Conservation (phyloP, 2,329 filamentous ascomycete genomes). For the Xylaria sp. region DNA sequence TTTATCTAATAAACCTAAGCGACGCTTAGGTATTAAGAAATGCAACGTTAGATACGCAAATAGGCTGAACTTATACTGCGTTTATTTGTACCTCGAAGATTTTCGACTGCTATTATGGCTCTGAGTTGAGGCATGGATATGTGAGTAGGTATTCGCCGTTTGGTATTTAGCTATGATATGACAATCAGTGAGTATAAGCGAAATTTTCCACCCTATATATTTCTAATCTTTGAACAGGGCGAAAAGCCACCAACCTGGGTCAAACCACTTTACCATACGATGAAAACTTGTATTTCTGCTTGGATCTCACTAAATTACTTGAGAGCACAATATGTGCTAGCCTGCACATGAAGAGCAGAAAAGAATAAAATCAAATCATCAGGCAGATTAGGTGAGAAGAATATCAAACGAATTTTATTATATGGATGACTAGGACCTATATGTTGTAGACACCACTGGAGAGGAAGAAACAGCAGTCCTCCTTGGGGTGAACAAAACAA, state of each 20-base stretch:
- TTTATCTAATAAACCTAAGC: conserved; percentile 1
- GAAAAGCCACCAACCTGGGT: too few species aligned
- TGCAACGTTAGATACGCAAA: background rate
- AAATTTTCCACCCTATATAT: background rate
- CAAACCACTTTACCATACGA: too few species aligned
- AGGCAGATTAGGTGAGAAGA: too few species aligned
- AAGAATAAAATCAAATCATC: background rate
- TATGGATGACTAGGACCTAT: conserved; percentile 26
- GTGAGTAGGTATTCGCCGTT: background rate
- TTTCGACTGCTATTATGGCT: background rate
- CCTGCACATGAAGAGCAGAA: background rate
- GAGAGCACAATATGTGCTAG: background rate
- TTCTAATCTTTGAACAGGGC: too few species aligned
- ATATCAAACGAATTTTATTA: conserved; percentile 5
- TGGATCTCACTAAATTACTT: background rate
- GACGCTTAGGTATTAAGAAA: background rate
- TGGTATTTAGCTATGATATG: background rate
- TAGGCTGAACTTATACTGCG: background rate
- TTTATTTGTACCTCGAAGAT: background rate
- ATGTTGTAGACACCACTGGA: conserved; percentile 3
- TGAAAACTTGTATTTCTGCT: background rate
- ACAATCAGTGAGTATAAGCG: background rate
- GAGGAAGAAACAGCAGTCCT: conserved; percentile 17
- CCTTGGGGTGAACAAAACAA: conserved; percentile 26
- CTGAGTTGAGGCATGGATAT: background rate